Evolutionary conservation across 345 rosid genomes (phyloP), one percentile per base, ranked within the genome.

Genomic region (Ceriops zippeliana): DNA sequence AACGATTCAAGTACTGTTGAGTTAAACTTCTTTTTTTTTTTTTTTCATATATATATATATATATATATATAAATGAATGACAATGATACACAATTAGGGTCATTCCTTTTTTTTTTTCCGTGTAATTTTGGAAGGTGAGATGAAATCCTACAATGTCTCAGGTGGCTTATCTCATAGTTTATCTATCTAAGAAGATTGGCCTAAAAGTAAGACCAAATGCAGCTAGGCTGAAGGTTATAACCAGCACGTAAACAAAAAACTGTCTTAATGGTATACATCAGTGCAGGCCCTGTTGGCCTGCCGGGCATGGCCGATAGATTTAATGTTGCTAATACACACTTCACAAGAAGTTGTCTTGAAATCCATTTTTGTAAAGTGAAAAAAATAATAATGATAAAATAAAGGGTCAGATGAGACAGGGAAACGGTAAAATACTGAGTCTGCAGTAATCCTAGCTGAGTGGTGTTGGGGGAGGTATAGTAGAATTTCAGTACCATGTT

Each of bases 381-480:
- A 0, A 34, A 0, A 49, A 7, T 46, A 59, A 5, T 42, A 53
- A 52, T 15, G 62, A 63, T 54, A 37, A 31, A 22, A 5, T 4
- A 17, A 26, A 21, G 63, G 35, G 34, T 52, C 65, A 32, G 22
- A 68, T 63, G 72, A 72, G 82, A 73, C 82, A 79, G 60, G 27
- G 61, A 81, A 84, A 81, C 85, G 83, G 85, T 75, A 72, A 74
- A 70, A 60, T 66, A 24, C 35, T 70, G 61, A 66, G 68, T 38
- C 15, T 38, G 46, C 46, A 10, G 49, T 42, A 42, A 13, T 15
- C 49, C 49, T 13, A 15, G 49, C 49, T 42, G 49, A 15, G 17
- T 3, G 49, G 5, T 42, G 49, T 38, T 10, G 17, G 19, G 17
- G 19, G 5, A 1, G 17, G 49, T 42, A 42, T 13, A 3, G 17